Percentiles rank a stretch among this genome's conserved stretches.
phyloP scores from a whole-genome alignment of 148 eudicot genomes.

The Chenopodium album region DNA sequence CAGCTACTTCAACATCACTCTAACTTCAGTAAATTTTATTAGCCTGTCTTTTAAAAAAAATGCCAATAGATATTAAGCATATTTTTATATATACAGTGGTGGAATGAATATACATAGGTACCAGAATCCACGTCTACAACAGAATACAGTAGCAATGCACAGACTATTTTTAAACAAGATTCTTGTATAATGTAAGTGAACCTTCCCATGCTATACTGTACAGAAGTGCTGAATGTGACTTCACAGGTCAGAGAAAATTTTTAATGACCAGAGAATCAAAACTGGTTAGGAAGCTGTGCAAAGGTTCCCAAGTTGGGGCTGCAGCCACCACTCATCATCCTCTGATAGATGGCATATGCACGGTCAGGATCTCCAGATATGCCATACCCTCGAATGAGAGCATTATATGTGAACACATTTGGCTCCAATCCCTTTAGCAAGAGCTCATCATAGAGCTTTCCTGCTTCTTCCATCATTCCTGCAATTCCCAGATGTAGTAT shows the following conservation, averaged over 20 bases:
- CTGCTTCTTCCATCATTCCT: conserved; percentile 77
- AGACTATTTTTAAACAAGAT: not conserved
- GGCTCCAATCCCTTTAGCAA: conserved; percentile 72
- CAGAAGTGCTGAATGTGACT: not conserved
- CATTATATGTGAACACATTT: conserved; percentile 79
- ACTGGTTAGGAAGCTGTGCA: conserved; percentile 85
- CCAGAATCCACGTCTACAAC: not conserved
- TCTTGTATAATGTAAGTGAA: not conserved
- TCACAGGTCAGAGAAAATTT: not conserved
- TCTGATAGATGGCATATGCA: conserved; percentile 83
- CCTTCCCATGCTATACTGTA: not conserved
- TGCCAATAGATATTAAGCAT: not conserved
- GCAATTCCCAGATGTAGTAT: conserved; percentile 73
- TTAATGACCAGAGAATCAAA: not conserved
- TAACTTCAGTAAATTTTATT: too few species aligned
- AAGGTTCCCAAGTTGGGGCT: conserved; percentile 77
- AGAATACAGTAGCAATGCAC: not conserved
- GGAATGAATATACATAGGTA: not conserved
- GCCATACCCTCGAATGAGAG: conserved; percentile 86
- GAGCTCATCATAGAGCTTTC: conserved; percentile 65
- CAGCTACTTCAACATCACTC: too few species aligned
- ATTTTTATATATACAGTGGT: not conserved
- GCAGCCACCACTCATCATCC: conserved; percentile 94
- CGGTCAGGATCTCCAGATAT: conserved; percentile 65
- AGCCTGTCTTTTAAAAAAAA: too few species aligned